Percentiles rank a stretch among this genome's conserved stretches.
Evolutionary conservation across 2,329 filamentous ascomycete species (phyloP).

Genomic region (Pseudopyrenochaeta lycopersici): DNA sequence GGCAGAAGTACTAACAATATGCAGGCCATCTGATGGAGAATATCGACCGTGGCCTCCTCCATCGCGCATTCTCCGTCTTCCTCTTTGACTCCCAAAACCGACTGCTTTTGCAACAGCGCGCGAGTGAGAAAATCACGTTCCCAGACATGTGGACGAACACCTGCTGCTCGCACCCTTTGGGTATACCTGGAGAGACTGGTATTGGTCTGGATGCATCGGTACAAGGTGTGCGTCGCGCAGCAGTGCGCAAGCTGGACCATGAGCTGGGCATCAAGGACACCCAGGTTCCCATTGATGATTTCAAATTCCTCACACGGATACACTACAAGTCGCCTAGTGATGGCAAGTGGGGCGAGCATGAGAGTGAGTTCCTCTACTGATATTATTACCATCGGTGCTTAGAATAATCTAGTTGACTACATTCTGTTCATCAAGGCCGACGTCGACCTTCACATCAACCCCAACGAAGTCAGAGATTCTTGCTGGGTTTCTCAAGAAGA

Average conservation of each 20-base stretch:
- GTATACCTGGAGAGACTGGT: constrained; percentile 90
- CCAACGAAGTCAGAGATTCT: constrained; percentile 88
- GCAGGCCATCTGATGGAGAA: constrained; percentile 98
- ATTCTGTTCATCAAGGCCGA: constrained; percentile 94
- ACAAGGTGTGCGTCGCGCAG: constrained; percentile 87
- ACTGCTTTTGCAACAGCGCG: constrained; percentile 93
- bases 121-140: constrained; percentile 97
- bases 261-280: constrained; percentile 90
- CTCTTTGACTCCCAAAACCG: constrained; percentile 95
- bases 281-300: constrained; percentile 90
- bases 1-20: constrained; percentile 14
- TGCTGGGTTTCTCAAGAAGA: constrained; percentile 84
- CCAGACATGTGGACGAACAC: constrained; percentile 99
- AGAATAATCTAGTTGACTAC: constrained; percentile 78
- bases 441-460: constrained; percentile 82
- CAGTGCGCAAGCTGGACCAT: constrained; percentile 91
- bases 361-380: constrained; percentile 70
- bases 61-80: constrained; percentile 97
- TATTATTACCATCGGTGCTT: constrained; percentile 15
- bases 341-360: constrained; percentile 98
- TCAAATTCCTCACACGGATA: constrained; percentile 93
- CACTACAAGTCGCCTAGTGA: constrained; percentile 98
- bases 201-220: constrained; percentile 81
- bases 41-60: constrained; percentile 93
- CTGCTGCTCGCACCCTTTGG: constrained; percentile 96